Base-by-base conservation (phyloP, 345 rosid genomes). In the Gossypium bickii region DNA sequence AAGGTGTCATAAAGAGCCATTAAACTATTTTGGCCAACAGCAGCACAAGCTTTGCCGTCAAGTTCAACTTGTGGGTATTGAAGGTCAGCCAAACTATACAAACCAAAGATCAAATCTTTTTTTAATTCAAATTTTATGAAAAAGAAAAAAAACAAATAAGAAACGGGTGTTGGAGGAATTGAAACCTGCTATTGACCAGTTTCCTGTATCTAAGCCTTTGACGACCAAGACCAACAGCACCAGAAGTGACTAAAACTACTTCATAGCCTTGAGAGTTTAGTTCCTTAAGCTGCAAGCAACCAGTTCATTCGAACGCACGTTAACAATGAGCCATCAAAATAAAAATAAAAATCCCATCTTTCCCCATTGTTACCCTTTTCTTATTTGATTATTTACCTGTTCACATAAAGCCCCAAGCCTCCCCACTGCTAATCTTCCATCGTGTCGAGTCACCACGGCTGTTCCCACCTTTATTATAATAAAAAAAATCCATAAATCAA, bases 211-310 rank as follows among this genome's bases (percentile, higher is more conserved):
- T 68, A 38, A 87, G 85, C 77, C 87, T 84, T 70, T 87, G 89
- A 25, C 87, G 86, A 67, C 91, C 89, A 4, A 87, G 84, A 22
- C 91, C 91, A 49, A 87, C 87, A 62, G 91, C 89, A 45, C 91
- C 91, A 11, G 91, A 85, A 63, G 86, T 60, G 29, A 87, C 89
- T 78, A 86, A 56, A 73, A 86, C 80, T 73, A 87, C 77, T 76
- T 87, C 89, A 72, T 60, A 87, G 2, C 83, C 85, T 68, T 79
- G 81, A 25, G 82, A 79, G 51, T 81, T 87, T 72, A 86, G 67
- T 67, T 87, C 91, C 69, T 87, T 84, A 71, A 87, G 81, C 89
- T 87, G 85, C 78, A 76, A 9, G 81, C 27, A 71, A 20, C 12
- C 3, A 49, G 51, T 51, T 51, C 59, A 57, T 70, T n/a, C 2